These are phyloP conservation scores for Cucumis melo DNA, from an alignment of 306 rosid species.

Conservation along the genomic window DNA sequence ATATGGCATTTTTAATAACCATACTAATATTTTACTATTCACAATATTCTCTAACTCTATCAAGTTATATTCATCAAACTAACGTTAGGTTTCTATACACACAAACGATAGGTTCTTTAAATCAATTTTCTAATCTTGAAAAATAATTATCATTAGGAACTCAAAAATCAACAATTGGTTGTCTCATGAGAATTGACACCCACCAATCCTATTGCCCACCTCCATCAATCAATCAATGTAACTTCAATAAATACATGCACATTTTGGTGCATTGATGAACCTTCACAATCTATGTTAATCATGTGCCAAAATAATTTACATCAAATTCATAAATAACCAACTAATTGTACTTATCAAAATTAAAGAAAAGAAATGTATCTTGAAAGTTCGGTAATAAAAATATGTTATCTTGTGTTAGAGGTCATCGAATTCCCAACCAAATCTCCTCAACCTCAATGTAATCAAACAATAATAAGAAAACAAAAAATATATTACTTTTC, in stretches of 20 bases:
- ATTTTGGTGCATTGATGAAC: too few relatives aligned
- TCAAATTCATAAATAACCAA: background rate
- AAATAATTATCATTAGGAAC: background rate
- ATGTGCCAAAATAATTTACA: background rate
- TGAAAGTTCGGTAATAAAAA: too few relatives aligned
- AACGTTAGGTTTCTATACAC: too few relatives aligned
- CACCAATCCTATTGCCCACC: background rate
- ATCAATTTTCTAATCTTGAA: background rate
- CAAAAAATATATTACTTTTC: background rate
- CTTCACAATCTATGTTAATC: background rate
- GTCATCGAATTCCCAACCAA: too few relatives aligned
- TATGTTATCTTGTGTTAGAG: too few relatives aligned
- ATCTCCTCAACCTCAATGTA: too few relatives aligned
- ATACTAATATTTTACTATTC: too few relatives aligned
- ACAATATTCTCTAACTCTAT: background rate
- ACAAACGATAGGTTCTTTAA: background rate
- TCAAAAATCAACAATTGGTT: background rate
- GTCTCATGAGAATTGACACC: background rate
- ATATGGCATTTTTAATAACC: too few relatives aligned
- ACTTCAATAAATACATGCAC: background rate
- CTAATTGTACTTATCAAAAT: too few relatives aligned
- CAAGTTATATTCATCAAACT: background rate
- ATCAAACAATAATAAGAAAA: too few relatives aligned
- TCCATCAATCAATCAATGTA: background rate
- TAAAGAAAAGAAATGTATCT: too few relatives aligned